Conservation (phyloP, 805 yeast genomes). For the Tetrapisispora pingtungensis region DNA sequence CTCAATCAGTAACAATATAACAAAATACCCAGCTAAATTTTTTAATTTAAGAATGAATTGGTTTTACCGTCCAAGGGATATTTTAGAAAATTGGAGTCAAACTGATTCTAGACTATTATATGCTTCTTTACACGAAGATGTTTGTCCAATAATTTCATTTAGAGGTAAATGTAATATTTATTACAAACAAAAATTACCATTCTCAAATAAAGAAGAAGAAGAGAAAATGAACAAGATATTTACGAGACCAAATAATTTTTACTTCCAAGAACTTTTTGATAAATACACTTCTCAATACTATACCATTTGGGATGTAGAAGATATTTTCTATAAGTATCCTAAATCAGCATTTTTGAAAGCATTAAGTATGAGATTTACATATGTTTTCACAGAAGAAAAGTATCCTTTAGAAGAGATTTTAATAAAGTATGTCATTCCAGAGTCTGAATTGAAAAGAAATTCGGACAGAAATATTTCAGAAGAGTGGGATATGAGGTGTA, state of each 20-base stretch:
- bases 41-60: constrained; percentile 69
- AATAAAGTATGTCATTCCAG: constrained; percentile 14
- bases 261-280: constrained; percentile 79
- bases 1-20: constrained; percentile 6
- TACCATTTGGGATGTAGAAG: constrained; percentile 59
- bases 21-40: constrained; percentile 39
- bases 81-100: constrained; percentile 40
- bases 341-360: constrained; percentile 47
- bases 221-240: constrained; percentile 40
- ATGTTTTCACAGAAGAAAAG: constrained; percentile 56
- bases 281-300: constrained; percentile 75
- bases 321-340: constrained; percentile 41
- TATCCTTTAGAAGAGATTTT: constrained; percentile 22
- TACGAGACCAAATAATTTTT: constrained; percentile 57
- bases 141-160: constrained; percentile 64
- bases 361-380: constrained; percentile 57
- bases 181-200: constrained; percentile 51
- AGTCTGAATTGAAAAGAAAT: not conserved
- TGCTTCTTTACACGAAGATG: constrained; percentile 79
- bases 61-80: constrained; percentile 84
- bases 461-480: not conserved
- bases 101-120: constrained; percentile 64
- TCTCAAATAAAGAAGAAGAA: constrained; percentile 28
- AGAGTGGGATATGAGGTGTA: constrained; percentile 39
- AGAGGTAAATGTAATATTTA: constrained; percentile 68